Conservation (phyloP, 2,329 filamentous ascomycete species). For the Paradendryphiella salina region DNA sequence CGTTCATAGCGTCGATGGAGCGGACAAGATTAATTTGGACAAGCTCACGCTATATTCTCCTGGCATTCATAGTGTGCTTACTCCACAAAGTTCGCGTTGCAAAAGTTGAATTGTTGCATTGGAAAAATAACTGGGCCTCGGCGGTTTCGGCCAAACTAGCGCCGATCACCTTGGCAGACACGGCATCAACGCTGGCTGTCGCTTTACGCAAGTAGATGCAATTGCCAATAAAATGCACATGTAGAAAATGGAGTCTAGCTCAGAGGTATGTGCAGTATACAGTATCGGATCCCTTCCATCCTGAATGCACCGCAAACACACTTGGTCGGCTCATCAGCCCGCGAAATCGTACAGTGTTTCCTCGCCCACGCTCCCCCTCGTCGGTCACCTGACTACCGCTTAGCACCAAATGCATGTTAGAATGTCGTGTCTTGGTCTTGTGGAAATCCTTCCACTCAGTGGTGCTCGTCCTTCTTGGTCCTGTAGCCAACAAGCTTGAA, state of each 20-base stretch:
- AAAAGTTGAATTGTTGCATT: conserved; percentile 25
- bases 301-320: conserved; percentile 27
- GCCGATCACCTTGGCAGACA: conserved; percentile 19
- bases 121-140: conserved; percentile 27
- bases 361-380: not conserved
- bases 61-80: conserved; percentile 1
- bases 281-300: conserved; percentile 30
- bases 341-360: conserved; percentile 28
- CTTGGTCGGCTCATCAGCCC: conserved; percentile 18
- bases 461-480: conserved; percentile 40
- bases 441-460: conserved; percentile 27
- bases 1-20: conserved; percentile 60
- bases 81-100: conserved; percentile 4
- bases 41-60: not conserved
- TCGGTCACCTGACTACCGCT: conserved; percentile 1
- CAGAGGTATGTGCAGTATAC: conserved; percentile 49
- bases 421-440: conserved; percentile 13
- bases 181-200: not conserved
- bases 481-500: conserved; percentile 93
- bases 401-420: conserved; percentile 7
- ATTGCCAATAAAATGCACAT: conserved; percentile 41
- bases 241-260: conserved; percentile 44
- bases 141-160: conserved; percentile 21
- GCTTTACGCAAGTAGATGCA: conserved; percentile 17
- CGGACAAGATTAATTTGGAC: not conserved